Evolutionary conservation across 2,329 filamentous ascomycete genomes (phyloP).

Genomic region (Kalmusia sp.): DNA sequence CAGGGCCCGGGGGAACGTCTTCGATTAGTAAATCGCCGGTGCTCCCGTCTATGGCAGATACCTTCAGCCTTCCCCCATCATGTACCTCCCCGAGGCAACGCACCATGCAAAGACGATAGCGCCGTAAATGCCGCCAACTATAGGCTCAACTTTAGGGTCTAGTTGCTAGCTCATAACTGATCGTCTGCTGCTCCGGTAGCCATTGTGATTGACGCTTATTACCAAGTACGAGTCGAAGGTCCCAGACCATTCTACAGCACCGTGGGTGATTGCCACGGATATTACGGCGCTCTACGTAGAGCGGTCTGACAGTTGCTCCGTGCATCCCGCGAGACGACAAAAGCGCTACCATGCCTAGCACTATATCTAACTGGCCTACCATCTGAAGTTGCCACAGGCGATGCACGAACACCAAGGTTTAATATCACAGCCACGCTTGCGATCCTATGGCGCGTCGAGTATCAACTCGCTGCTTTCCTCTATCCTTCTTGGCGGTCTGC

Average conservation of each 20-base stretch:
- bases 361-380: neutral
- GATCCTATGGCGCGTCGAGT: neutral
- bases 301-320: neutral
- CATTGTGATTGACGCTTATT: neutral
- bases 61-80: neutral
- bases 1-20: neutral
- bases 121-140: neutral
- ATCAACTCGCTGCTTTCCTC: neutral
- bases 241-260: neutral
- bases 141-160: neutral
- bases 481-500: neutral
- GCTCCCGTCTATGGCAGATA: neutral
- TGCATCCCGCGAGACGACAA: neutral
- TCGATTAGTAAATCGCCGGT: slow-evolving; percentile 1
- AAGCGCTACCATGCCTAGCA: neutral
- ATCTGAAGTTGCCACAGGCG: neutral
- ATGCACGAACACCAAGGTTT: neutral
- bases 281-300: neutral
- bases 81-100: neutral
- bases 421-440: neutral
- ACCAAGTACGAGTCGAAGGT: neutral
- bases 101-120: neutral
- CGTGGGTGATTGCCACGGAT: neutral
- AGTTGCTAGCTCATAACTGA: neutral
- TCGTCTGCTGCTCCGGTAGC: neutral